phyloP scores from a whole-genome alignment of 345 rosid genomes.

The Camelina hispida region DNA sequence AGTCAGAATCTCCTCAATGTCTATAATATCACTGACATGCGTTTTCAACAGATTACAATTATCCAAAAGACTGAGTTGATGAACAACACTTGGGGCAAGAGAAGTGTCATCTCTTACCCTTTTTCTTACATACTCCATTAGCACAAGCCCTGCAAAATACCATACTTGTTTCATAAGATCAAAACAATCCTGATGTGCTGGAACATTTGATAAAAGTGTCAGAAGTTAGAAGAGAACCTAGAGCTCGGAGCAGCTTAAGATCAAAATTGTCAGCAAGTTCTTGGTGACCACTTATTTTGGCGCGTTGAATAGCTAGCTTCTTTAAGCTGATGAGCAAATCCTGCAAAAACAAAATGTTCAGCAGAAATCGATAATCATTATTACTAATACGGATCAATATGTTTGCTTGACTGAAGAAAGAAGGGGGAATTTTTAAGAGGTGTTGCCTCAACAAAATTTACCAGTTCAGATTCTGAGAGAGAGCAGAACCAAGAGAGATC shows the following conservation, averaged over 20 bases:
- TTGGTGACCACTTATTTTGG: constrained; percentile 54
- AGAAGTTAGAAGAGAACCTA: constrained; percentile 43
- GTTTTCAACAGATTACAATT: constrained; percentile 30
- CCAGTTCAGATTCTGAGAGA: constrained; percentile 51
- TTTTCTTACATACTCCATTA: constrained; percentile 36
- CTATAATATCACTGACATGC: constrained; percentile 15
- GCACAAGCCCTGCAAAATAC: constrained; percentile 38
- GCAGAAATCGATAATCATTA: no score
- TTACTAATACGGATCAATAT: neutral
- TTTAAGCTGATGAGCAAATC: constrained; percentile 74
- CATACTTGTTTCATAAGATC: neutral
- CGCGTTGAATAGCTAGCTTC: constrained; percentile 59
- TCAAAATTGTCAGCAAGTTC: constrained; percentile 64
- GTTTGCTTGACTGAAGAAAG: neutral
- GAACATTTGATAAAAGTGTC: neutral
- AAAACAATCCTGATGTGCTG: neutral
- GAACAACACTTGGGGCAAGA: constrained; percentile 26
- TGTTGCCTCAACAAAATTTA: constrained; percentile 15
- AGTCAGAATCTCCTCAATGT: constrained; percentile 35
- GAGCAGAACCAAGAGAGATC: constrained; percentile 1
- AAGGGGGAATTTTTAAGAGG: neutral
- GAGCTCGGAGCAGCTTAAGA: constrained; percentile 69
- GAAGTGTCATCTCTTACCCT: constrained; percentile 26
- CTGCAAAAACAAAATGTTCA: constrained; percentile 46
- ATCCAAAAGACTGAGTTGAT: constrained; percentile 28